These are phyloP conservation scores for Debaryomycetaceae sp. DNA, from an alignment of 1,139 yeast genomes.

Conservation along the genomic window DNA sequence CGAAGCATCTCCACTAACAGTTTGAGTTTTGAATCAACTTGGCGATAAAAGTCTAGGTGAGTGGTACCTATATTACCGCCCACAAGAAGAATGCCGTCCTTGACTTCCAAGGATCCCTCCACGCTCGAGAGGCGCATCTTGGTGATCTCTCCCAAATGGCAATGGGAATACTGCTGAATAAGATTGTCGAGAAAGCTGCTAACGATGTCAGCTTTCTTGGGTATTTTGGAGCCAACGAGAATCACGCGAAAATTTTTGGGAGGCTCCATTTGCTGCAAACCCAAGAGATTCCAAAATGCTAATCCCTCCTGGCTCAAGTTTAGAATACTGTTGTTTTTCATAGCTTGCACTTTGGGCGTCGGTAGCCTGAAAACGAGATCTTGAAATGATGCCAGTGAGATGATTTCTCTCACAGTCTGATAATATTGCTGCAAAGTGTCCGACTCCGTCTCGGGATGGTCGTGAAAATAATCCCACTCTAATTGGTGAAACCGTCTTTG, in stretches of 20 bases:
- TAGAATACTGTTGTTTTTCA: constrained; percentile 19
- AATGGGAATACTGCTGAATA: constrained; percentile 32
- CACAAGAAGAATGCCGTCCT: constrained; percentile 23
- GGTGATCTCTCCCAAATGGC: constrained; percentile 37
- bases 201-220: constrained; percentile 5
- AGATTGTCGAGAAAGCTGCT: constrained; percentile 29
- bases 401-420: constrained; percentile 9
- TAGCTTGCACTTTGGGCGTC: constrained; percentile 16
- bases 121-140: constrained; percentile 19
- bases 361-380: constrained; percentile 17
- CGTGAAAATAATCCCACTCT: constrained; percentile 27
- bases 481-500: constrained; percentile 17
- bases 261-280: constrained; percentile 41
- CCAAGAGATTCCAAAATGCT: constrained; percentile 45
- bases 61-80: constrained; percentile 9
- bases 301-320: constrained; percentile 29
- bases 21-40: constrained; percentile 18
- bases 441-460: constrained; percentile 7
- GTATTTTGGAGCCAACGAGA: constrained; percentile 27
- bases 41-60: constrained; percentile 19
- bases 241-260: constrained; percentile 43
- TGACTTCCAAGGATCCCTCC: constrained; percentile 24
- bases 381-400: not conserved
- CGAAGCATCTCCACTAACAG: constrained; percentile 25
- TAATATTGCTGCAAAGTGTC: constrained; percentile 15